These are phyloP conservation scores for Secale cereale DNA, from an alignment of 176 grass and related monocot genomes.

Conservation along the genomic window DNA sequence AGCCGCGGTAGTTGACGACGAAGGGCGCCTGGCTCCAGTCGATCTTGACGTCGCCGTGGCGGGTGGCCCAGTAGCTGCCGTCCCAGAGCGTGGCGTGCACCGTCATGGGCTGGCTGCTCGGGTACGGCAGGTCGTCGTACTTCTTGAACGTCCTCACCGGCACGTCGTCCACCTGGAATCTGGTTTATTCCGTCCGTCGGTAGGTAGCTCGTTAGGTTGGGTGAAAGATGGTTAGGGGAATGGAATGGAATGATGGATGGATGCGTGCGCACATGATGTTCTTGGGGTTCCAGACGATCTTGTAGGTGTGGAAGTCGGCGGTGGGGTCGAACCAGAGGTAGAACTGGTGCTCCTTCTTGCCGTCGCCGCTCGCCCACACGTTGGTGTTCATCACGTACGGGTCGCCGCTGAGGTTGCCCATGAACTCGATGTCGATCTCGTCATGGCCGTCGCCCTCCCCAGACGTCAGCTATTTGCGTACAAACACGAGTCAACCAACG, in stretches of 20 bases:
- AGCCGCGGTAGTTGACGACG: constrained; percentile 42
- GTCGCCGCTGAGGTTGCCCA: constrained; percentile 1
- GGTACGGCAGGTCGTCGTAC: constrained; percentile 49
- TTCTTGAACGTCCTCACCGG: constrained; percentile 59
- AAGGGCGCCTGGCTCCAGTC: constrained; percentile 60
- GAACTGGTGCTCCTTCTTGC: constrained; percentile 53
- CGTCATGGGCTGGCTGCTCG: constrained; percentile 56
- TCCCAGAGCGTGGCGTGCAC: constrained; percentile 78
- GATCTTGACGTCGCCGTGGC: constrained; percentile 46
- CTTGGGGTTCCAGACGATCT: constrained; percentile 38
- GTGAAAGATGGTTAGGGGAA: background rate
- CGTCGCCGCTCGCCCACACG: constrained; percentile 48
- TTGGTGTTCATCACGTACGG: constrained; percentile 46
- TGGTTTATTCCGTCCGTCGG: background rate
- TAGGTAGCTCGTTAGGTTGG: background rate
- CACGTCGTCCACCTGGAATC: constrained; percentile 59
- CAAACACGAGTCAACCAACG: background rate
- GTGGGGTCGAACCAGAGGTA: constrained; percentile 51
- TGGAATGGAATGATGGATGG: background rate
- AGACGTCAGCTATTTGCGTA: background rate
- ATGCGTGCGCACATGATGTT: constrained; percentile 6
- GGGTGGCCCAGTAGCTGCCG: constrained; percentile 72
- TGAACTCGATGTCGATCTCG: constrained; percentile 63
- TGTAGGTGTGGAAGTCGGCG: constrained; percentile 46
- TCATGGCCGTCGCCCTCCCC: constrained; percentile 30